phyloP scores from a whole-genome alignment of 805 yeast genomes.

The Candida railenensis region DNA sequence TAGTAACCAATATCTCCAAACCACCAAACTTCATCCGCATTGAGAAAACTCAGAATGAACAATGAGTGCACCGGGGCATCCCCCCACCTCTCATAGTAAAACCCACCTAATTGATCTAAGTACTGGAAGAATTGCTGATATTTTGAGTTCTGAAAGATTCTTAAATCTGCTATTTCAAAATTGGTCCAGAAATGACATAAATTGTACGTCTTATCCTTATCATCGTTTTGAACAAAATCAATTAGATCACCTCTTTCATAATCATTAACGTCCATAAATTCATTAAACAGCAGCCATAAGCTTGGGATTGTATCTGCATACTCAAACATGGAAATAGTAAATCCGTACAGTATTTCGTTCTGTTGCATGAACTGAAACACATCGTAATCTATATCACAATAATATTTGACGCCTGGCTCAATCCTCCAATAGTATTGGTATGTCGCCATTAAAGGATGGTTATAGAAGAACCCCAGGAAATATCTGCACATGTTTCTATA shows the following conservation, averaged over 20 bases:
- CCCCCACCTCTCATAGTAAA: slow-evolving; percentile 89
- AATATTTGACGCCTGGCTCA: slow-evolving; percentile 63
- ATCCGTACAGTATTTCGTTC: slow-evolving; percentile 61
- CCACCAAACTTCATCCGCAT: slow-evolving; percentile 59
- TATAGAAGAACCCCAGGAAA: slow-evolving; percentile 57
- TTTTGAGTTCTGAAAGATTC: slow-evolving; percentile 58
- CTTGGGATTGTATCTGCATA: slow-evolving; percentile 59
- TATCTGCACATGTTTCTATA: slow-evolving; percentile 71
- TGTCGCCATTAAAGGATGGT: slow-evolving; percentile 54
- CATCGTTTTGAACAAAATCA: slow-evolving; percentile 16
- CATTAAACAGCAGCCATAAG: slow-evolving; percentile 57
- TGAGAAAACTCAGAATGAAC: slow-evolving; percentile 62
- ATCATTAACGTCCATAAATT: slow-evolving; percentile 37
- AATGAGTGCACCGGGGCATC: slow-evolving; percentile 90
- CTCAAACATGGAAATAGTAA: slow-evolving; percentile 65
- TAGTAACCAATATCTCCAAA: slow-evolving; percentile 75
- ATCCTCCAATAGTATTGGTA: slow-evolving; percentile 77
- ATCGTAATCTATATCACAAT: slow-evolving; percentile 64
- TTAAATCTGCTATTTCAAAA: slow-evolving; percentile 72
- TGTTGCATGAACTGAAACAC: slow-evolving; percentile 58
- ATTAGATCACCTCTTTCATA: slow-evolving; percentile 24
- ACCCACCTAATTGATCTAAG: slow-evolving; percentile 71
- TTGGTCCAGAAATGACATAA: slow-evolving; percentile 83
- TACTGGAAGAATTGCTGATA: slow-evolving; percentile 61
- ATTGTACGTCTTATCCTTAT: slow-evolving; percentile 45